Conservation (phyloP, 305 asterid species). For the Andrographis paniculata region DNA sequence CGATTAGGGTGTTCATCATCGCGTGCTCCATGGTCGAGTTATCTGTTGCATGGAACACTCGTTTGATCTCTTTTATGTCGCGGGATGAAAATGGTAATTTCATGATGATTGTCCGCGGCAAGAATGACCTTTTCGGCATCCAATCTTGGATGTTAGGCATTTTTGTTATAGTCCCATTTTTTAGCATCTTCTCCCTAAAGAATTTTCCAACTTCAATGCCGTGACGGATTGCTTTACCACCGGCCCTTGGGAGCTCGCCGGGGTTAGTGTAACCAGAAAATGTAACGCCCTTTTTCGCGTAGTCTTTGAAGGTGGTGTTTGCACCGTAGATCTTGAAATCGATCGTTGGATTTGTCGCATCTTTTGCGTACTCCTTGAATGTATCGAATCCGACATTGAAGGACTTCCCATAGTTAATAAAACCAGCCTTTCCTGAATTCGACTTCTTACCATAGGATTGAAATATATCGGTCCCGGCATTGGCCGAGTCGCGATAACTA, state of each 20-base stretch:
- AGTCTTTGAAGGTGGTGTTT: conserved; percentile 57
- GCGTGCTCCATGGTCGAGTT: conserved; percentile 43
- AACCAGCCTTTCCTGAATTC: conserved; percentile 34
- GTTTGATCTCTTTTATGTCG: conserved; percentile 26
- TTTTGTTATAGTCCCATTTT: conserved; percentile 44
- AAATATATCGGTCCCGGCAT: conserved; percentile 58
- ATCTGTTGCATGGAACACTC: conserved; percentile 25
- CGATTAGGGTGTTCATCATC: conserved; percentile 30
- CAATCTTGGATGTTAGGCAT: conserved; percentile 67
- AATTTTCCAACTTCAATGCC: conserved; percentile 63
- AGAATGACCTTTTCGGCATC: conserved; percentile 75
- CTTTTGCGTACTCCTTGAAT: conserved; percentile 67
- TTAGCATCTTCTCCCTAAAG: conserved; percentile 54
- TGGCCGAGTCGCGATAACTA: conserved; percentile 56
- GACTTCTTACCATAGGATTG: conserved; percentile 54
- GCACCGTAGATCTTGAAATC: conserved; percentile 62
- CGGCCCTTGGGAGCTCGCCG: conserved; percentile 1
- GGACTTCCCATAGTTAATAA: conserved; percentile 62
- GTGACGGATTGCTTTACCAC: conserved; percentile 22
- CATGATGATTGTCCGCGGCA: conserved; percentile 47
- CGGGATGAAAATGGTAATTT: conserved; percentile 42
- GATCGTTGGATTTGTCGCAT: conserved; percentile 28
- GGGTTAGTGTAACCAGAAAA: conserved; percentile 51
- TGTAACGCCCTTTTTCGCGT: conserved; percentile 55
- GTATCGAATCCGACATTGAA: conserved; percentile 55